Conservation (phyloP, 1,284 basidiomycete species). For the Sanghuangporus weigelae region DNA sequence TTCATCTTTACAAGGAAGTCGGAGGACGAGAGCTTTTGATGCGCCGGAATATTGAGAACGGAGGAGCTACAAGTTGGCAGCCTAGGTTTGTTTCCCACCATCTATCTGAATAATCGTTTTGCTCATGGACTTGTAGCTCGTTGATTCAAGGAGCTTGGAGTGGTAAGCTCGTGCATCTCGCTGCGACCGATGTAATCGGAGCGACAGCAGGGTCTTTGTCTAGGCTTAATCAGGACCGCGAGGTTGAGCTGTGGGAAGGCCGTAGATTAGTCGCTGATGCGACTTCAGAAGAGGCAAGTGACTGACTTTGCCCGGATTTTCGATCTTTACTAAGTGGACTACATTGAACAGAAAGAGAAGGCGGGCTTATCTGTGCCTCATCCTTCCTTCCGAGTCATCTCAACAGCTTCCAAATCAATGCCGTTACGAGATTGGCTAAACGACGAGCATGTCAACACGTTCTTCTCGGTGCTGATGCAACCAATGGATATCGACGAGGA, state of each 20-base stretch:
- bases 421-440: constrained; percentile 60
- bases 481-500: constrained; percentile 54
- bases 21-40: constrained; percentile 62
- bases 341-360: constrained; percentile 26
- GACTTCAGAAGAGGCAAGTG: constrained; percentile 39
- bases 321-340: neutral
- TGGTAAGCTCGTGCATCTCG: constrained; percentile 53
- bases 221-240: constrained; percentile 52
- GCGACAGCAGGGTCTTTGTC: constrained; percentile 57
- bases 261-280: constrained; percentile 50
- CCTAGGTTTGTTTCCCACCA: constrained; percentile 39
- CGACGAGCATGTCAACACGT: constrained; percentile 64
- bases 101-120: neutral
- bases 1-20: constrained; percentile 63
- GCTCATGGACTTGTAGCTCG: constrained; percentile 30
- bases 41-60: constrained; percentile 47
- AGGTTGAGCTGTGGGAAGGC: constrained; percentile 57
- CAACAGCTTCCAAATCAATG: constrained; percentile 56
- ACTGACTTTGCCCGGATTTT: neutral
- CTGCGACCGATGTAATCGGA: constrained; percentile 56
- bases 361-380: constrained; percentile 46
- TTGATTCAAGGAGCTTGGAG: constrained; percentile 53
- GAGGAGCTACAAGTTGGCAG: constrained; percentile 59
- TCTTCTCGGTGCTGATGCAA: constrained; percentile 53
- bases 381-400: constrained; percentile 55